These are phyloP conservation scores for Pseudocercospora fijiensis DNA, from an alignment of 2,329 filamentous ascomycete genomes.

Conservation along the genomic window DNA sequence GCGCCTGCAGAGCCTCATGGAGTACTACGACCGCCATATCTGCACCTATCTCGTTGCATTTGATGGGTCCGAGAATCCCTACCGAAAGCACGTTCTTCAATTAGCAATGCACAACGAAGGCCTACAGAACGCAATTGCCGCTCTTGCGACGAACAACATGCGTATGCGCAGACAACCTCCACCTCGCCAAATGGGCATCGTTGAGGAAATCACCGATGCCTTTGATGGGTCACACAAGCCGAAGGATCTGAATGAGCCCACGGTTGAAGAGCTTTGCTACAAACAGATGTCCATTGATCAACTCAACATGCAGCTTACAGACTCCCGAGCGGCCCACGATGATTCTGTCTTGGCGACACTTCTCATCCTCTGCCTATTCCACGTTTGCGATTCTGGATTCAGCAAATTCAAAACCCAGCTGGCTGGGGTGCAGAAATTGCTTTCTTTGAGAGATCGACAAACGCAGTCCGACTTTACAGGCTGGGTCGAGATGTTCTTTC, in stretches of 20 bases:
- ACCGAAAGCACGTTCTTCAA: slow-evolving; percentile 75
- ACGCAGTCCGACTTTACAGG: slow-evolving; percentile 65
- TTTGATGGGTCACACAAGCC: slow-evolving; percentile 31
- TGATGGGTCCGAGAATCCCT: slow-evolving; percentile 82
- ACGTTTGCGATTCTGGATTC: slow-evolving; percentile 89
- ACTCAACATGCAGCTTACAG: slow-evolving; percentile 79
- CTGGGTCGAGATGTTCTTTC: slow-evolving; percentile 92
- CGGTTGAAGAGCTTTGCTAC: slow-evolving; percentile 76
- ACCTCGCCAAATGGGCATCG: slow-evolving; percentile 36
- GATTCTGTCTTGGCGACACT: slow-evolving; percentile 87
- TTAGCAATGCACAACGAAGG: slow-evolving; percentile 76
- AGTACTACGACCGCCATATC: slow-evolving; percentile 91
- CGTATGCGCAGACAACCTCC: slow-evolving; percentile 75
- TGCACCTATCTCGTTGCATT: slow-evolving; percentile 89
- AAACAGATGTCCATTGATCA: slow-evolving; percentile 80
- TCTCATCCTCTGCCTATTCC: slow-evolving; percentile 83
- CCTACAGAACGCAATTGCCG: slow-evolving; percentile 89
- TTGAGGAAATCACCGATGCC: slow-evolving; percentile 34
- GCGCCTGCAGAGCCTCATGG: slow-evolving; percentile 83
- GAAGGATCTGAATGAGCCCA: slow-evolving; percentile 55
- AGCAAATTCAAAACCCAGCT: slow-evolving; percentile 93
- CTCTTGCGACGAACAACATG: slow-evolving; percentile 82
- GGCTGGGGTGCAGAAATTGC: slow-evolving; percentile 85
- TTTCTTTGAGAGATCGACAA: slow-evolving; percentile 69
- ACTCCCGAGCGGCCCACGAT: slow-evolving; percentile 70